Conservation (phyloP, 139 green algal genomes). For the Tetraselmis striata region DNA sequence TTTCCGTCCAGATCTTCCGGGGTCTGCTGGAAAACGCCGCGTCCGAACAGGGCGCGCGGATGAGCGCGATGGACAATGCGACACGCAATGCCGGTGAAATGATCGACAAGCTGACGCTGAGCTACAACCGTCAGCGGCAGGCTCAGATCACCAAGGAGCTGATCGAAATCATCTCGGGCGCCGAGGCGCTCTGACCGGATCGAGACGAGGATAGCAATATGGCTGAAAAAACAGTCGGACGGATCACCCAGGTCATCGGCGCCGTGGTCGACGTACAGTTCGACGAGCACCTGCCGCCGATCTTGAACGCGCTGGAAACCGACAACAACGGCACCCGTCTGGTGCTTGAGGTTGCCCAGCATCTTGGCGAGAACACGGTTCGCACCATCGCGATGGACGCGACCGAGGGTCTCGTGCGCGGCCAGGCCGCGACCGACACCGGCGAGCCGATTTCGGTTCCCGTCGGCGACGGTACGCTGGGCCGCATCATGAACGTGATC, state of each 20-base stretch:
- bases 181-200: too few species aligned
- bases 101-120: constrained; percentile 87
- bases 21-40: constrained; percentile 94
- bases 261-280: constrained; percentile 98
- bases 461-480: constrained; percentile 90
- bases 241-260: constrained; percentile 95
- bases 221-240: too few species aligned
- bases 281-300: constrained; percentile 85
- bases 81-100: constrained; percentile 96
- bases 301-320: constrained; percentile 89
- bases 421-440: constrained; percentile 87
- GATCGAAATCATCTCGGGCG: constrained; percentile 97
- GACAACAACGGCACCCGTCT: constrained; percentile 75
- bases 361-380: constrained; percentile 95
- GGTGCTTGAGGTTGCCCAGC: constrained; percentile 96
- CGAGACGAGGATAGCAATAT: too few species aligned
- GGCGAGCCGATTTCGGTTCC: constrained; percentile 92
- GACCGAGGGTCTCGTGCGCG: constrained; percentile 92
- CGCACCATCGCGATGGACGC: constrained; percentile 98
- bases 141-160: constrained; percentile 96
- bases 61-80: constrained; percentile 97
- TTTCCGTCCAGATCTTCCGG: constrained; percentile 82
- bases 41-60: constrained; percentile 89
- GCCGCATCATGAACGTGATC: constrained; percentile 99
- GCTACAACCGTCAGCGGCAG: constrained; percentile 91